Conservation (phyloP, 208 protist genomes). For the Trypanosoma melophagium region DNA sequence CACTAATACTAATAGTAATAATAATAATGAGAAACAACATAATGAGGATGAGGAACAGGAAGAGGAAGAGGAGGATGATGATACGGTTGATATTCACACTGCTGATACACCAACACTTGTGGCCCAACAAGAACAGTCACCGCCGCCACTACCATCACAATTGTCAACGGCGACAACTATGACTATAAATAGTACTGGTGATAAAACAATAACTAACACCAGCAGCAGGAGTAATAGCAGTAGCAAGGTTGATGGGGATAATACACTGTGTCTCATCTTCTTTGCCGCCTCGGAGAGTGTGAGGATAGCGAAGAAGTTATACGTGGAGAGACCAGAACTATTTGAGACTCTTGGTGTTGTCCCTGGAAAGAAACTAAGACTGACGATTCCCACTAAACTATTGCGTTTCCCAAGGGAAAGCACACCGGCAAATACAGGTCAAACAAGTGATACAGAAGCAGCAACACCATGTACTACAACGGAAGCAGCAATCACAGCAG, state of each 20-base stretch:
- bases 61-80: background rate
- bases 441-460: background rate
- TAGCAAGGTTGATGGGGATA: background rate
- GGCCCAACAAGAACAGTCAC: too few relatives aligned
- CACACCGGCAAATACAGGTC: background rate
- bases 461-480: background rate
- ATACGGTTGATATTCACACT: too few relatives aligned
- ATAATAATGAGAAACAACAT: background rate
- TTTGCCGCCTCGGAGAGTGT: constrained; percentile 71
- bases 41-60: too few relatives aligned
- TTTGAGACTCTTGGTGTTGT: constrained; percentile 37
- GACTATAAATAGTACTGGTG: too few relatives aligned
- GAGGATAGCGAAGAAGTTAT: constrained; percentile 33
- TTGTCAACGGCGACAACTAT: background rate
- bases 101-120: too few relatives aligned
- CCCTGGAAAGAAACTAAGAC: constrained; percentile 55
- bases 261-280: constrained; percentile 69
- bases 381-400: constrained; percentile 57
- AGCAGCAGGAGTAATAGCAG: too few relatives aligned
- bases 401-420: background rate
- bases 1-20: background rate
- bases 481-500: background rate
- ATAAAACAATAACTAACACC: too few relatives aligned
- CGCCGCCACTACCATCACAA: background rate
- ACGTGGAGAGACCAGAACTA: constrained; percentile 27